Base-by-base conservation (phyloP, 345 rosid genomes). In the rapeseed (Brassica napus) region DNA sequence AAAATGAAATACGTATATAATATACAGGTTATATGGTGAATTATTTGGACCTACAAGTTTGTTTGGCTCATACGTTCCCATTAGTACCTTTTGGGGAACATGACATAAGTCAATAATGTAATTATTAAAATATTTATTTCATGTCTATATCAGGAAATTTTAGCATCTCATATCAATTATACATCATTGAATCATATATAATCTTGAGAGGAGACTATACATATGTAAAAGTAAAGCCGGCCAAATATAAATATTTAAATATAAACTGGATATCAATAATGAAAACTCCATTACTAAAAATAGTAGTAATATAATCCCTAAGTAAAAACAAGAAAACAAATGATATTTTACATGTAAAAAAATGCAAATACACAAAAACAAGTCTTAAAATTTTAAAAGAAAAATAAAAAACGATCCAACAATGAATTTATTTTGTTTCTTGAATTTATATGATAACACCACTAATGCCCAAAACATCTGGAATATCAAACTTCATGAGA, bases 401-500 rank as follows among this genome's bases (percentile, higher is more conserved):
- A 15, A 9, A 32, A 3, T 1, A 52, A 7, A 7, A 72, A 15
- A 7, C 23, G 23, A 55, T 31, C 57, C 74, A 54, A 5, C 62
- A 28, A 55, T 26, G 21, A 24, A 26, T 1, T 61, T 49, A 42
- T 47, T 6, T 68, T 49, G 21, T 28, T 7, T 65, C 8, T 47
- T 72, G 26, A 32, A 81, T 73, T 84, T 85, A 85, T 88, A 90
- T 84, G 11, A 74, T 18, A 84, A 89, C 84, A 54, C 71, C 87
- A 81, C 82, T 83, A 71, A 77, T 90, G 73, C 89, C 89, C 77
- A 89, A 82, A 32, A 88, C 67, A 47, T 89, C 92, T 0, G 90
- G 80, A 73, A 91, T 77, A 79, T 89, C 92, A 73, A 90, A 87
- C 85, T 85, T 86, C 72, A 87, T 77, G 66, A 87, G 52, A 64